Conservation (phyloP, 768 basidiomycete genomes). For the Boletus sensibilis region DNA sequence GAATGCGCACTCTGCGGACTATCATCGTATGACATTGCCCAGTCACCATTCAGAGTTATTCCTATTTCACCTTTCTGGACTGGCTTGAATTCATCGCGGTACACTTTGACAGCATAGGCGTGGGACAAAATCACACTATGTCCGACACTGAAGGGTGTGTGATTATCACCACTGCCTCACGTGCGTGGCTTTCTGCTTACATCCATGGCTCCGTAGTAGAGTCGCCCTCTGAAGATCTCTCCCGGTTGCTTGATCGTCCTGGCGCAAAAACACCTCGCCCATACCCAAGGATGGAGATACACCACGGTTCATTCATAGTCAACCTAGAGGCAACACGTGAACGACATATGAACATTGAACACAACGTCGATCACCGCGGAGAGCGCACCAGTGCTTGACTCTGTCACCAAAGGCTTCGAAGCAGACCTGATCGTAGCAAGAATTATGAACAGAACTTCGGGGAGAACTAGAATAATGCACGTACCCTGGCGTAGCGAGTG, state of each 20-base stretch:
- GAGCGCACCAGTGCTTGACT: conserved; percentile 65
- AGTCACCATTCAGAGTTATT: conserved; percentile 79
- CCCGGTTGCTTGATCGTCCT: conserved; percentile 64
- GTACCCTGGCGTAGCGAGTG: conserved; percentile 53
- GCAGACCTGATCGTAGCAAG: conserved; percentile 47
- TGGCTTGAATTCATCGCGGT: conserved; percentile 64
- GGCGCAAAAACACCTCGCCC: conserved; percentile 71
- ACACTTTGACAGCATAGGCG: conserved; percentile 62
- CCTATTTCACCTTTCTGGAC: conserved; percentile 66
- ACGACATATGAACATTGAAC: conserved; percentile 25
- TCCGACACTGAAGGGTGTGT: conserved; percentile 49
- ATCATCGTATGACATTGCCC: conserved; percentile 71
- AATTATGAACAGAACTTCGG: background rate
- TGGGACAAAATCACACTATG: conserved; percentile 70
- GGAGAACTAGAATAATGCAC: conserved; percentile 22
- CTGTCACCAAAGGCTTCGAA: conserved; percentile 75
- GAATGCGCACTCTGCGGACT: conserved; percentile 53
- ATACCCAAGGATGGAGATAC: conserved; percentile 67
- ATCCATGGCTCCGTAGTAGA: conserved; percentile 70
- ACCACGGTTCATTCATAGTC: conserved; percentile 78
- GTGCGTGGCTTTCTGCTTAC: conserved; percentile 36
- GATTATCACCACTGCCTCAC: background rate
- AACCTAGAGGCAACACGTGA: conserved; percentile 42
- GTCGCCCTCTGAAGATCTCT: conserved; percentile 57
- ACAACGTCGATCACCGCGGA: background rate